These are phyloP conservation scores for Aspergillus coremiiformis DNA, from an alignment of 495 filamentous ascomycete species.

Conservation along the genomic window DNA sequence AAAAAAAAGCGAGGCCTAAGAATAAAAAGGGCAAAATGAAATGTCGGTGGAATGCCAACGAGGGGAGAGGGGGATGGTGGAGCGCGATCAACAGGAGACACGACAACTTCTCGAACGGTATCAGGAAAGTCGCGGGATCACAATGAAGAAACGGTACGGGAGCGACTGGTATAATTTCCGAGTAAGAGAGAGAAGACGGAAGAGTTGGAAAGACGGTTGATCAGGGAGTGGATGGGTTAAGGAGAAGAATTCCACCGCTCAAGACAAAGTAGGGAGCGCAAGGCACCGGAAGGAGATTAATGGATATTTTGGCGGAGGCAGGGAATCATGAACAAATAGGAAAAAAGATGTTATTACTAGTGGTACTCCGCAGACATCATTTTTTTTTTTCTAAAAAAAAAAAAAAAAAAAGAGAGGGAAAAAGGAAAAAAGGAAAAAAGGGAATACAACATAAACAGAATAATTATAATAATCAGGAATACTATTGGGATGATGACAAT, in stretches of 20 bases:
- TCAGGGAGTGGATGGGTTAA: constrained; percentile 6
- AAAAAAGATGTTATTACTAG: too few species aligned
- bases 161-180: background rate
- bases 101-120: constrained; percentile 5
- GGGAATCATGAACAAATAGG: constrained; percentile 5
- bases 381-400: background rate
- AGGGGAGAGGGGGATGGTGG: too few species aligned
- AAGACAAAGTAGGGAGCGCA: constrained; percentile 11
- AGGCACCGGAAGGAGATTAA: constrained; percentile 6
- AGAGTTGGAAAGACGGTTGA: background rate
- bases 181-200: background rate
- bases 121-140: constrained; percentile 1
- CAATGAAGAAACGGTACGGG: background rate
- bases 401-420: too few species aligned
- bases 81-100: constrained; percentile 9
- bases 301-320: background rate
- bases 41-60: background rate
- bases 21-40: background rate
- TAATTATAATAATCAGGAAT: too few species aligned
- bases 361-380: too few species aligned
- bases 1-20: too few species aligned
- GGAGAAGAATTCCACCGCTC: constrained; percentile 4
- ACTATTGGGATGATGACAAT: too few species aligned
- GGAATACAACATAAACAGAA: too few species aligned
- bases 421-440: too few species aligned